A percentile compares a stretch with the other conserved stretches of the same genome.
Evolutionary conservation across 2,329 filamentous ascomycete species (phyloP).

Genomic region (Neopestalotiopsis sp.): DNA sequence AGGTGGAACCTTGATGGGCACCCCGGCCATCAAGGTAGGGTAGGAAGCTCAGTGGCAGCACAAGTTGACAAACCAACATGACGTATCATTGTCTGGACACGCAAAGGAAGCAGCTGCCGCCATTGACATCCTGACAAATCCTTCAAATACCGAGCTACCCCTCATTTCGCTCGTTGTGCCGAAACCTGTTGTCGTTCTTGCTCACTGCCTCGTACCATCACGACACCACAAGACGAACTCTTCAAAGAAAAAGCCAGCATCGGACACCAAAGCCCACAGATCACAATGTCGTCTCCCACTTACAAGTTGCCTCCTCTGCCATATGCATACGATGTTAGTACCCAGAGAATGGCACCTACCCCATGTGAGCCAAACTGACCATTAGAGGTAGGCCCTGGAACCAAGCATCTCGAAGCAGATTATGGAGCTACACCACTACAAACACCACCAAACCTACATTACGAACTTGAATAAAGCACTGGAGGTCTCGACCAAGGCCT

Average conservation of each 20-base stretch:
- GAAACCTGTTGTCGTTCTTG: too few relatives aligned
- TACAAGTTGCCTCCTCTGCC: constrained; percentile 70
- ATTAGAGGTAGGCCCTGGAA: constrained; percentile 63
- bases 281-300: constrained; percentile 7
- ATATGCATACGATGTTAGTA: constrained; percentile 72
- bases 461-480: constrained; percentile 75
- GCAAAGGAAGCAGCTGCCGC: neutral
- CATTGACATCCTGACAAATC: neutral
- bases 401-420: constrained; percentile 78
- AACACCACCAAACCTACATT: constrained; percentile 81
- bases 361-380: neutral
- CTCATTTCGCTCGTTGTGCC: too few relatives aligned
- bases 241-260: too few relatives aligned
- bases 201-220: too few relatives aligned
- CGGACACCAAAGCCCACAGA: too few relatives aligned
- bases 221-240: too few relatives aligned
- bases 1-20: constrained; percentile 16
- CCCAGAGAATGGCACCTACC: neutral
- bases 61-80: neutral
- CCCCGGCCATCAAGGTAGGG: constrained; percentile 18
- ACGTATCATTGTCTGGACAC: neutral
- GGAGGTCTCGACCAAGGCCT: constrained; percentile 61
- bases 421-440: constrained; percentile 81
- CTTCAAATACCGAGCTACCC: neutral
- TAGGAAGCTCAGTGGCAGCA: neutral